These are phyloP conservation scores for Calonectria pauciramosa DNA, from an alignment of 2,329 filamentous ascomycete species.

Conservation along the genomic window DNA sequence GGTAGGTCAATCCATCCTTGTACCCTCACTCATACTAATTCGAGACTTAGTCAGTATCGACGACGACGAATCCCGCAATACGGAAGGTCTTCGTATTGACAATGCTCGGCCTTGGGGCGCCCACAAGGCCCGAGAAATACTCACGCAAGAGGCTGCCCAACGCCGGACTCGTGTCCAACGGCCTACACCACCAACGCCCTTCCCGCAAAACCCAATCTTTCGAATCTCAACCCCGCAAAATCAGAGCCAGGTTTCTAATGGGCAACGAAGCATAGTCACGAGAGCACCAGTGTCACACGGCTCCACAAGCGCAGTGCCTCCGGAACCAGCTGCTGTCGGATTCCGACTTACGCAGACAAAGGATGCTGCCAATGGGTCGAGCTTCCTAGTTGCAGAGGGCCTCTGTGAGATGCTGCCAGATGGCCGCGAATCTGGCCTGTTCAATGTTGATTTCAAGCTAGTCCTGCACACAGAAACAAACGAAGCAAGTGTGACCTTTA, in stretches of 20 bases:
- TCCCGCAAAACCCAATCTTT: not conserved
- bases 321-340: not conserved
- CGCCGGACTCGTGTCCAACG: not conserved
- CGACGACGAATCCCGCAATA: slow-evolving; percentile 40
- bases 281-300: not conserved
- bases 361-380: not conserved
- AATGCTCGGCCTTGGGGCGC: slow-evolving; percentile 42
- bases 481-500: slow-evolving; percentile 38
- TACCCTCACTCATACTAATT: not conserved
- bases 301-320: not conserved
- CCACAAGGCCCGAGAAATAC: not conserved
- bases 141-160: not conserved
- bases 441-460: slow-evolving; percentile 32
- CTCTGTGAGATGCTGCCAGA: slow-evolving; percentile 25
- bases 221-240: not conserved
- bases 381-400: not conserved
- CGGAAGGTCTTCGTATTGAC: slow-evolving; percentile 36
- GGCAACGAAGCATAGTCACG: not conserved
- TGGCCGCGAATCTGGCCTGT: slow-evolving; percentile 18
- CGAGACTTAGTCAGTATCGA: slow-evolving; percentile 23
- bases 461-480: slow-evolving; percentile 30
- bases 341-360: not conserved
- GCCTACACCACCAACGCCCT: not conserved
- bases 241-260: not conserved
- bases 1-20: not conserved